Base-by-base conservation (phyloP, 140 eudicot genomes). In the Oenanthe javanica region DNA sequence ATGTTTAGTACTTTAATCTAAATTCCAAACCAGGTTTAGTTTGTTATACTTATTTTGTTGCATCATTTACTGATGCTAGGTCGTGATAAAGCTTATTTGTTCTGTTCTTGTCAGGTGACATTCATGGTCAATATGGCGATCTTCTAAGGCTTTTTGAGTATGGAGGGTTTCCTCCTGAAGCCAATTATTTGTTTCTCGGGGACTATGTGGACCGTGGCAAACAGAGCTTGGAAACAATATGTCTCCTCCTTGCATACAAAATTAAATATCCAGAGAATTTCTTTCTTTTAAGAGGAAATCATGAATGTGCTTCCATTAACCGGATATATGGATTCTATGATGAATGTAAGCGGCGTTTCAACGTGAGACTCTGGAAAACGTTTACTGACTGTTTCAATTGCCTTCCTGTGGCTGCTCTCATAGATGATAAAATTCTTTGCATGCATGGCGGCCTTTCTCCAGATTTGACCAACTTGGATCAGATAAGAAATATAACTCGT, bases 361-460 rank as follows among this genome's bases (percentile, higher is more conserved):
- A 91, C 52, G 97, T 91, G 51, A 80, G 97, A 81, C 85, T 91
- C 10, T 91, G 97, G 97, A 91, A 88, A 81, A 73, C 81, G 8
- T 91, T 91, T 82, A 91, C 92, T 0, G 92, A 91, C 8, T 91
- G 94, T 87, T 91, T 91, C 81, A 91, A 91, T 51, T 91, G 97
- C 82, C 94, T 91, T 48, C 97, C 97, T 52, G 97, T 90, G 45
- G 97, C 97, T 51, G 97, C 94, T 78, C 87, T 91, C 48, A 89
- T 91, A 51, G 97, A 91, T 81, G 97, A 91, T 79, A 91, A 91
- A 76, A 91, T 91, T 75, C 87, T 91, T 64, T 91, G 94, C 84
- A 91, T 91, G 97, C 97, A 91, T 69, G 97, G 94, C 25, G 97
- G 97, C 42, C 89, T 91, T 82, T 91, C 97, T 73, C 97, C 97